Conservation (phyloP, 2,329 filamentous ascomycete species). For the Pleurostoma richardsiae region DNA sequence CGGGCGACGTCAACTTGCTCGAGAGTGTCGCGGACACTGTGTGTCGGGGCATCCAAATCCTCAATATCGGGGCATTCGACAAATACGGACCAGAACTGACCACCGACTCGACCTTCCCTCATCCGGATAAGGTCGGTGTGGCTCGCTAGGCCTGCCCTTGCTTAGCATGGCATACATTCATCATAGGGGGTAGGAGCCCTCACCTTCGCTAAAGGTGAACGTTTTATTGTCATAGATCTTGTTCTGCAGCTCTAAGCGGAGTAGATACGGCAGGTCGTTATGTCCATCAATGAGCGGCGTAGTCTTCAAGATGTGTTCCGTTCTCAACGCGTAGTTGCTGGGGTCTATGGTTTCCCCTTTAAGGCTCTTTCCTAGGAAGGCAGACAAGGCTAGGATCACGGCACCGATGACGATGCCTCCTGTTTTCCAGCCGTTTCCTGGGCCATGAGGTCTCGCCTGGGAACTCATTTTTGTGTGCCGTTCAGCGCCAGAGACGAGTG, state of each 20-base stretch:
- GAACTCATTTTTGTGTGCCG: too few relatives aligned
- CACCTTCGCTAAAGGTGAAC: conserved; percentile 2
- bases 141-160: conserved; percentile 9
- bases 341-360: conserved; percentile 4
- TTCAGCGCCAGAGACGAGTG: too few relatives aligned
- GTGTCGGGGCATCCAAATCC: not conserved
- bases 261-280: conserved; percentile 22
- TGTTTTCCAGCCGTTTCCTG: too few relatives aligned
- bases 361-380: too few relatives aligned
- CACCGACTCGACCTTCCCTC: conserved; percentile 19
- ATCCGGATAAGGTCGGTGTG: conserved; percentile 21
- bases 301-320: conserved; percentile 6
- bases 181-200: not conserved
- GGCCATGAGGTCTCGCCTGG: too few relatives aligned
- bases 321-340: conserved; percentile 9
- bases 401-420: too few relatives aligned
- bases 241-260: conserved; percentile 22
- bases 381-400: too few relatives aligned
- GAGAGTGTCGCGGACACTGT: conserved; percentile 2
- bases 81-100: conserved; percentile 20
- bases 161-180: not conserved
- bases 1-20: conserved; percentile 2
- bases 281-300: conserved; percentile 22
- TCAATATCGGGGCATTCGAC: not conserved
- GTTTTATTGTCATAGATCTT: conserved; percentile 14